Percentiles rank a stretch among this genome's conserved stretches.
Conservation (phyloP, 2,329 filamentous ascomycete species). For the Claviceps sorghi region DNA sequence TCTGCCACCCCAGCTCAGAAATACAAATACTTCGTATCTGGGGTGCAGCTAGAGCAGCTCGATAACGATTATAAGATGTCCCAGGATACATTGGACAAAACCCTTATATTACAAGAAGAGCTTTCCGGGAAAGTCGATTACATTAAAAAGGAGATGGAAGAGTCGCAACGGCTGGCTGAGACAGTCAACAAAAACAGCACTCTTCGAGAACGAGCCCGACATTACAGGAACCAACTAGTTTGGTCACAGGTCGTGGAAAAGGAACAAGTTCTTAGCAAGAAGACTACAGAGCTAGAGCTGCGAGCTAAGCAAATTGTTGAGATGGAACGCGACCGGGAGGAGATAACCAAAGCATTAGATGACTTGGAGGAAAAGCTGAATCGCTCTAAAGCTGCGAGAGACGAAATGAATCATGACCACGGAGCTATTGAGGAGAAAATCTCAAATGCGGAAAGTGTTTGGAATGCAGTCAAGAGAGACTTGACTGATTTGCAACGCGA, state of each 20-base stretch:
- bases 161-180: conserved; percentile 49
- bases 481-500: conserved; percentile 42
- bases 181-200: conserved; percentile 50
- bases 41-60: conserved; percentile 82
- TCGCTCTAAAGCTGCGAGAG: conserved; percentile 23
- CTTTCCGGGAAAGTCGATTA: conserved; percentile 18
- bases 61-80: conserved; percentile 83
- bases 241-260: conserved; percentile 77
- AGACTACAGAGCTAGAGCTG: conserved; percentile 15
- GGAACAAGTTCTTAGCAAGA: conserved; percentile 38
- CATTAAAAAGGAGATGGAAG: conserved; percentile 32
- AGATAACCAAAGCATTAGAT: conserved; percentile 35
- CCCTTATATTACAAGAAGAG: conserved; percentile 22
- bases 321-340: conserved; percentile 16
- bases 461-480: conserved; percentile 37
- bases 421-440: conserved; percentile 29
- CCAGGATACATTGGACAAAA: conserved; percentile 61
- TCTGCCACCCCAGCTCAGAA: conserved; percentile 69
- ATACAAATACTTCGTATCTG: conserved; percentile 92
- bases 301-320: conserved; percentile 14
- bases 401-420: conserved; percentile 30
- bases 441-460: conserved; percentile 32
- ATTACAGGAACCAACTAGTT: conserved; percentile 53
- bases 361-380: conserved; percentile 30
- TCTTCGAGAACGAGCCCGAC: conserved; percentile 45